A percentile compares a stretch with the other conserved stretches of the same genome.
Evolutionary conservation across 2,329 filamentous ascomycete species (phyloP).

Genomic region (Pseudogymnoascus destructans): DNA sequence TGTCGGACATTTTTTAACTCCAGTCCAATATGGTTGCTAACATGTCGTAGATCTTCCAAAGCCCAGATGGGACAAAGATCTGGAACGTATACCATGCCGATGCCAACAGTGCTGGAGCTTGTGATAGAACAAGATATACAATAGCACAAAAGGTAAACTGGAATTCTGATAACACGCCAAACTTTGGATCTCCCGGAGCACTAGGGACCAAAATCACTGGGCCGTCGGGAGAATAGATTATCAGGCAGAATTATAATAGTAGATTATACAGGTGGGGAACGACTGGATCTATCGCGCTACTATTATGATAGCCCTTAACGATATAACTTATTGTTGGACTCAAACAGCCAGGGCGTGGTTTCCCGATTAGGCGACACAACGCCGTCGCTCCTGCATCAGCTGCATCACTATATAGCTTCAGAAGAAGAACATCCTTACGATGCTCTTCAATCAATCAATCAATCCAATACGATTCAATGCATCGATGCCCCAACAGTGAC

Average conservation of each 20-base stretch:
- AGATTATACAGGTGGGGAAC: background rate
- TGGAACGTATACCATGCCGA: slow-evolving; percentile 46
- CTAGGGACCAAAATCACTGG: slow-evolving; percentile 26
- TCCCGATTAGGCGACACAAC: too few species aligned
- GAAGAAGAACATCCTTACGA: too few species aligned
- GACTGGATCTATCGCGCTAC: background rate
- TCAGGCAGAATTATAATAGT: background rate
- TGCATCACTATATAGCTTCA: too few species aligned
- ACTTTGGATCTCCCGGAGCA: slow-evolving; percentile 32
- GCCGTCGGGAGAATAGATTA: slow-evolving; percentile 26
- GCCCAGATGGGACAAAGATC: slow-evolving; percentile 39
- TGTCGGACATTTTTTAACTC: background rate
- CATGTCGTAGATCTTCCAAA: slow-evolving; percentile 36
- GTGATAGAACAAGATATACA: slow-evolving; percentile 40
- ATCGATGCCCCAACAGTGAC: too few species aligned
- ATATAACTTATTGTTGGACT: background rate
- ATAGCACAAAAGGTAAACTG: slow-evolving; percentile 38
- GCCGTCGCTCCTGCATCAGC: too few species aligned
- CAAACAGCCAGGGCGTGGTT: too few species aligned
- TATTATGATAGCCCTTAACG: background rate
- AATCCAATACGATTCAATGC: too few species aligned
- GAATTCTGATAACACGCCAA: slow-evolving; percentile 37
- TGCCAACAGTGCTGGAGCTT: slow-evolving; percentile 34
- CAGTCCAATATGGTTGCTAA: background rate
- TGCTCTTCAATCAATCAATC: too few species aligned